These are phyloP conservation scores for Hemileia vastatrix DNA, from an alignment of 1,284 basidiomycete species.

Conservation along the genomic window DNA sequence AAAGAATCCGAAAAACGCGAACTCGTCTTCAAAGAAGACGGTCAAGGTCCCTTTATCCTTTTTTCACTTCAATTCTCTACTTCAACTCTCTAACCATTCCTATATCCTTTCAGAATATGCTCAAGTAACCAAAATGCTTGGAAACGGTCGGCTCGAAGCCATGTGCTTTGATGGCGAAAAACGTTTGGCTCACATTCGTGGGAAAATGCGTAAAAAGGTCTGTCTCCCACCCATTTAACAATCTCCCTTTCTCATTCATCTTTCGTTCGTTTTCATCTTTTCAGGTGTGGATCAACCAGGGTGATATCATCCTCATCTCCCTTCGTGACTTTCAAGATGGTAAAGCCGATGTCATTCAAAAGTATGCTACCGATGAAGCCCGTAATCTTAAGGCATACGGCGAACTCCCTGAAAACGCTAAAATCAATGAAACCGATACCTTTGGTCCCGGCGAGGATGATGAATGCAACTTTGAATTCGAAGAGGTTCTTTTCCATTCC, in stretches of 20 bases:
- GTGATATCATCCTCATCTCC: constrained; percentile 92
- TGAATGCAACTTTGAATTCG: constrained; percentile 43
- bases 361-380: constrained; percentile 93
- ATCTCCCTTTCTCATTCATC: background rate
- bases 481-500: constrained; percentile 32
- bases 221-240: constrained; percentile 44
- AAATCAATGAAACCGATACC: constrained; percentile 95
- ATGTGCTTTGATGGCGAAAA: constrained; percentile 99
- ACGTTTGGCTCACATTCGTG: constrained; percentile 91
- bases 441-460: constrained; percentile 75
- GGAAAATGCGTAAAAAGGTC: constrained; percentile 99
- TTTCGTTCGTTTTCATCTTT: background rate
- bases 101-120: constrained; percentile 65
- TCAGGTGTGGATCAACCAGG: constrained; percentile 99
- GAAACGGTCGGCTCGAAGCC: constrained; percentile 93
- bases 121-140: constrained; percentile 97
- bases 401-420: constrained; percentile 92
- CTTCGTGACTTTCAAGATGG: constrained; percentile 98
- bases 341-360: constrained; percentile 98
- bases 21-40: constrained; percentile 96
- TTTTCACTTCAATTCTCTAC: background rate
- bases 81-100: background rate
- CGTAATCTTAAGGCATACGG: constrained; percentile 93
- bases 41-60: constrained; percentile 56
- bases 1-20: constrained; percentile 98